Evolutionary conservation across 805 yeast genomes (phyloP), one percentile per base, ranked within the genome.

Genomic region (Kuraishia ogatae): DNA sequence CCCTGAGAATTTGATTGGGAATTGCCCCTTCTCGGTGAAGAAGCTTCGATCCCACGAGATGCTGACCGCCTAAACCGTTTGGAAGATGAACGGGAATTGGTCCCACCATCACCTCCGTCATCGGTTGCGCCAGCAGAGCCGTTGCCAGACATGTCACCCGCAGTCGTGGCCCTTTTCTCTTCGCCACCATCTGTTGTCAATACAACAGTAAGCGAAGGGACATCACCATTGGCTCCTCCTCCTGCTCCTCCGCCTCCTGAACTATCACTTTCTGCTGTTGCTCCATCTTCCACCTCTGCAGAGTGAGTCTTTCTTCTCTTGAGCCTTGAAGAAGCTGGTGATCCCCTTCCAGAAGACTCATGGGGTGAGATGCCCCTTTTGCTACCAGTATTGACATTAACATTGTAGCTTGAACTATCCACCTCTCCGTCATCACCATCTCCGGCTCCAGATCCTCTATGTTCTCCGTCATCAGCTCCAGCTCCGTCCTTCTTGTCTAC

Each of bases 41-140:
- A 35, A 4, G 59, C 20, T 8, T 10, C 23, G 57, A 57, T 21
- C 58, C 66, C 15, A 55, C 63, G 7, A 56, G 48, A 39, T 55
- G n/a, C 43, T 13, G 43, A 35, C 4, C 43, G 43, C 17, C 43
- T 35, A 15, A 8, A 35, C 43, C 43, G 7, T 15, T 35, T 35
- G 15, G 43, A 35, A 3, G 43, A 35, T 10, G 43, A 35, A 35
- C 43, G 43, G 4, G 43, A 35, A 10, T 13, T 35, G n/a, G 43
- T 48, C 53, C 35, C 51, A 6, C 29, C 29, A 26, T 26, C 29
- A 26, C 10, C 10, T 5, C 29, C 29, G 10, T 26, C 46, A 13
- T 29, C 48, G 15, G 26, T 35, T 20, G 17, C 26, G 11, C 52
- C 39, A 8, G n/a, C 29, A 11, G 21, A 26, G 5, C 29, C 22